Evolutionary conservation across 192 early-diverging fungal genomes (phyloP).

Genomic region (Phycomyces nitens): DNA sequence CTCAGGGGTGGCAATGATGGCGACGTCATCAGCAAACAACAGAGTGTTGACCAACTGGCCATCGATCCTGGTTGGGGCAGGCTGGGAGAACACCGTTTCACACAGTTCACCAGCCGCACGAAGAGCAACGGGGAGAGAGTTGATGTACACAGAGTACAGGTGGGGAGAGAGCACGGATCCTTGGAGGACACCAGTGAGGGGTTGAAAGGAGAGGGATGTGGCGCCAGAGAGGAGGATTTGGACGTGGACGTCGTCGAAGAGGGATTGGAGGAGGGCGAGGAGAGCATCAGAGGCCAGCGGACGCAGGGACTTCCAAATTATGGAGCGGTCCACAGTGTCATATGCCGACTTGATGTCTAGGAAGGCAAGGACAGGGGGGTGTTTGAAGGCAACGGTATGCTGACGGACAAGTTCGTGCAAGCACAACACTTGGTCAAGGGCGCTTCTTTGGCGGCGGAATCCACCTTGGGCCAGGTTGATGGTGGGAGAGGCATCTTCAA

Average conservation of each 20-base stretch:
- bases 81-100: background rate
- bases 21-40: slow-evolving; percentile 14
- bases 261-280: background rate
- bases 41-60: slow-evolving; percentile 1
- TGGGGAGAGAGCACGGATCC: slow-evolving; percentile 18
- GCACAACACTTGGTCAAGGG: slow-evolving; percentile 11
- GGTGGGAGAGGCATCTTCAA: background rate
- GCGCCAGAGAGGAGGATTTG: no score
- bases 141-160: slow-evolving; percentile 25
- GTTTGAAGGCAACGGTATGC: background rate
- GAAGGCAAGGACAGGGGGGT: slow-evolving; percentile 11
- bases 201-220: background rate
- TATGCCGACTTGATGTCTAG: slow-evolving; percentile 24
- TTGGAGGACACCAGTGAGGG: slow-evolving; percentile 23
- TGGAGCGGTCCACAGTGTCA: slow-evolving; percentile 14
- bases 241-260: slow-evolving; percentile 10
- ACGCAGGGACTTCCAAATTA: slow-evolving; percentile 11
- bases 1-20: background rate
- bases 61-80: background rate
- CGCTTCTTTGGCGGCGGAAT: slow-evolving; percentile 6
- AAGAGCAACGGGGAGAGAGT: slow-evolving; percentile 3
- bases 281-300: background rate
- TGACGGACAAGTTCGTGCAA: slow-evolving; percentile 7
- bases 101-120: background rate
- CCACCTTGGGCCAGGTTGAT: slow-evolving; percentile 21